Conservation (phyloP, 106 monocot genomes). For the Platanthera zijinensis region DNA sequence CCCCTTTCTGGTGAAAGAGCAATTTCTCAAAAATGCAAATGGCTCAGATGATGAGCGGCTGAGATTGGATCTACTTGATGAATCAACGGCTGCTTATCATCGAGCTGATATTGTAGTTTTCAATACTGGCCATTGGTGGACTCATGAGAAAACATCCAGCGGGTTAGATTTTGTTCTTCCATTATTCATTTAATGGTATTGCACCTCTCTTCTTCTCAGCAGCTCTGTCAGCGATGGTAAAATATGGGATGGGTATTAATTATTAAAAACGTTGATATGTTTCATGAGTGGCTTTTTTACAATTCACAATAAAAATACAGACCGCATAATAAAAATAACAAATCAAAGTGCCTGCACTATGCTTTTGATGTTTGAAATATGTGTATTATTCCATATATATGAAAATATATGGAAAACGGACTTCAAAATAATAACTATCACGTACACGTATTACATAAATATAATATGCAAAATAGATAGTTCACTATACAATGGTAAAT, state of each 20-base stretch:
- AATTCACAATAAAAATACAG: no score
- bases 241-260: no score
- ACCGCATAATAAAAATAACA: no score
- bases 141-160: conserved; percentile 80
- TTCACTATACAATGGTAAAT: not conserved
- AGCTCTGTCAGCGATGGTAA: not conserved
- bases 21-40: conserved; percentile 16
- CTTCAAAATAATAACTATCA: no score
- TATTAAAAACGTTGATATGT: no score
- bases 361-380: no score
- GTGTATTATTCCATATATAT: no score
- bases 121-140: conserved; percentile 99
- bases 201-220: not conserved
- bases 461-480: no score
- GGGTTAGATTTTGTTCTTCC: conserved; percentile 33
- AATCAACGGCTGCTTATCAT: conserved; percentile 43
- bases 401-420: no score
- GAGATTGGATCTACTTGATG: conserved; percentile 75
- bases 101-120: conserved; percentile 74
- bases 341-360: no score
- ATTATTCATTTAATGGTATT: not conserved
- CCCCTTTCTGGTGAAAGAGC: conserved; percentile 69
- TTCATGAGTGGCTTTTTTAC: no score
- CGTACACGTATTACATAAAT: no score
- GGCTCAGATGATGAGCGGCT: conserved; percentile 50